These are phyloP conservation scores for Balamuthia mandrillaris DNA, from an alignment of 208 protist species.

Conservation along the genomic window DNA sequence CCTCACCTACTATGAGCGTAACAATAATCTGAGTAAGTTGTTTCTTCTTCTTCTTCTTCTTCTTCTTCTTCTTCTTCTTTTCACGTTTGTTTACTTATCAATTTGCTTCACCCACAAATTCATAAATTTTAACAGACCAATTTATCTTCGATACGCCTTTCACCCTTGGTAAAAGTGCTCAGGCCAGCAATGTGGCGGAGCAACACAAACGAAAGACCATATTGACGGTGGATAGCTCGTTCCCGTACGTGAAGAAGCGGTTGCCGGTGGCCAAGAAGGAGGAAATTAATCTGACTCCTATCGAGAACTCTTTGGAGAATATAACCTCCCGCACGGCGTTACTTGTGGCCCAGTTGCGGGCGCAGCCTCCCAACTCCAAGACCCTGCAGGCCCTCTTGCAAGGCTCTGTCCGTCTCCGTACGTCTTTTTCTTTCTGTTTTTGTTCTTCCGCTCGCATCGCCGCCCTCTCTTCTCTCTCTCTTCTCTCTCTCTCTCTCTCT, in stretches of 20 bases:
- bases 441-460: neutral
- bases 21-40: slow-evolving; percentile 35
- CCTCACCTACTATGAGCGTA: slow-evolving; percentile 26
- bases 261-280: slow-evolving; percentile 41
- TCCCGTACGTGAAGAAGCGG: slow-evolving; percentile 68
- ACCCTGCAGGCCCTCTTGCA: neutral
- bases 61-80: too few relatives aligned
- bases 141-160: slow-evolving; percentile 61
- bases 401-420: neutral
- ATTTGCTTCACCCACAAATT: neutral
- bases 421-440: neutral
- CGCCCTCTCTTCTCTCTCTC: neutral
- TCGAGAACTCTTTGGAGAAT: neutral
- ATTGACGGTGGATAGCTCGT: slow-evolving; percentile 46
- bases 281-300: neutral
- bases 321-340: neutral
- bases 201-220: slow-evolving; percentile 70
- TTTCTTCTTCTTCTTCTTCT: too few relatives aligned
- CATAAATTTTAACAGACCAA: too few relatives aligned
- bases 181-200: slow-evolving; percentile 46
- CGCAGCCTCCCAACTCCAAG: neutral
- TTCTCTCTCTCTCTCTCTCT: neutral
- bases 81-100: neutral
- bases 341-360: neutral
- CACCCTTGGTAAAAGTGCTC: slow-evolving; percentile 51